These are phyloP conservation scores for Nakazawaea pomicola DNA, from an alignment of 805 yeast species.

Conservation along the genomic window DNA sequence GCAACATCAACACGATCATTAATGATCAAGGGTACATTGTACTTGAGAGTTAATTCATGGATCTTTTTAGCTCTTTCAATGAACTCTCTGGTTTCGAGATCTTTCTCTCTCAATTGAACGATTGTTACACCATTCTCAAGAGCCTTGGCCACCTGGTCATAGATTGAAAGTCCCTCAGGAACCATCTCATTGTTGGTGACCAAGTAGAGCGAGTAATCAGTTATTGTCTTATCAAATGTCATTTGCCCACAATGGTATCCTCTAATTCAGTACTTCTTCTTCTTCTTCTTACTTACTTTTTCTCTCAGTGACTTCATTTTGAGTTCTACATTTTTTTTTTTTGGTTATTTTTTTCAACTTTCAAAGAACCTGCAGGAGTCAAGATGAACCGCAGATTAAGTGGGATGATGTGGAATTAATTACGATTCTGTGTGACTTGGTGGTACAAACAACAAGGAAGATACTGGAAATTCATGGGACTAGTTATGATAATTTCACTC, in stretches of 20 bases:
- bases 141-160: slow-evolving; percentile 59
- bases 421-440: too few relatives aligned
- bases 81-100: slow-evolving; percentile 62
- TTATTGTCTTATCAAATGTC: slow-evolving; percentile 3
- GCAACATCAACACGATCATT: slow-evolving; percentile 90
- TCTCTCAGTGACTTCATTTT: neutral
- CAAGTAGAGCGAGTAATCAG: slow-evolving; percentile 62
- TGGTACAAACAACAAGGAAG: too few relatives aligned
- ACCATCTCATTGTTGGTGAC: slow-evolving; percentile 79
- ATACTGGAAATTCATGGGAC: too few relatives aligned
- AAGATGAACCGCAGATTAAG: too few relatives aligned
- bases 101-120: slow-evolving; percentile 81
- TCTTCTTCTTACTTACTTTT: neutral
- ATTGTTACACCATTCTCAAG: slow-evolving; percentile 71
- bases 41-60: slow-evolving; percentile 53
- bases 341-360: too few relatives aligned
- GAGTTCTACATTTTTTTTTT: neutral
- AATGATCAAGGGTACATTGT: slow-evolving; percentile 71
- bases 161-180: slow-evolving; percentile 52
- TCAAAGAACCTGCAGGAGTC: too few relatives aligned
- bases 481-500: too few relatives aligned
- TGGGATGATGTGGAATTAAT: too few relatives aligned
- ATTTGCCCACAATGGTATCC: neutral
- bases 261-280: neutral
- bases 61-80: slow-evolving; percentile 55